These are phyloP conservation scores for Leccinum boreale DNA, from an alignment of 768 basidiomycete genomes.

Conservation along the genomic window DNA sequence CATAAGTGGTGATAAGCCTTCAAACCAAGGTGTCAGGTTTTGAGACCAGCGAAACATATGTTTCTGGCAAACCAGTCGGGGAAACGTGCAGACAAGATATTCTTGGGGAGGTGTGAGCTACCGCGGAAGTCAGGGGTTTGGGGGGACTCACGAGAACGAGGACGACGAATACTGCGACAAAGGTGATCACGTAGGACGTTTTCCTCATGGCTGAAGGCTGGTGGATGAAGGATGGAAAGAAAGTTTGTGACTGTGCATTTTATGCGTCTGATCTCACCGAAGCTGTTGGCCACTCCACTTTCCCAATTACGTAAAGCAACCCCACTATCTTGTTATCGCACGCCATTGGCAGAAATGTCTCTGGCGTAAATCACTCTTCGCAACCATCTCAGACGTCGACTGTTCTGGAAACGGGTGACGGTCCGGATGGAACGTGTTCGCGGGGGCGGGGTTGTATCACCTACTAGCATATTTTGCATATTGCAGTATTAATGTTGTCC, in stretches of 20 bases:
- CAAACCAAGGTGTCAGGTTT: conserved; percentile 27
- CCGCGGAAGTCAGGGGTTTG: not conserved
- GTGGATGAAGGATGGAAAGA: not conserved
- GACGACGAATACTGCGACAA: conserved; percentile 50
- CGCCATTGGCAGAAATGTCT: conserved; percentile 28
- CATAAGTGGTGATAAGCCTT: conserved; percentile 40
- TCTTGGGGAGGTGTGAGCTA: conserved; percentile 37
- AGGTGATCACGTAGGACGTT: conserved; percentile 63
- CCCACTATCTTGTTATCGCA: conserved; percentile 11
- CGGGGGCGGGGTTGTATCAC: not conserved
- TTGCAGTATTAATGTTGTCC: not conserved
- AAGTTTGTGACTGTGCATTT: not conserved
- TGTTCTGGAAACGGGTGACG: not conserved
- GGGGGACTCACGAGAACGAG: conserved; percentile 48
- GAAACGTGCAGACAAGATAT: conserved; percentile 50
- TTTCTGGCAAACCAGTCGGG: conserved; percentile 58
- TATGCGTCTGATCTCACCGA: not conserved
- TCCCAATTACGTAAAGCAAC: conserved; percentile 1
- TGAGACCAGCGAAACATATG: conserved; percentile 12
- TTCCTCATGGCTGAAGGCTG: conserved; percentile 50
- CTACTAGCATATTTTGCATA: not conserved
- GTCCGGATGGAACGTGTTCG: too few relatives aligned
- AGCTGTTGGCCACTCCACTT: not conserved
- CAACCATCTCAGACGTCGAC: not conserved
- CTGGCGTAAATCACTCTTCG: not conserved